These are phyloP conservation scores for Helichrysum umbraculigerum DNA, from an alignment of 129 eudicot genomes.

Conservation along the genomic window DNA sequence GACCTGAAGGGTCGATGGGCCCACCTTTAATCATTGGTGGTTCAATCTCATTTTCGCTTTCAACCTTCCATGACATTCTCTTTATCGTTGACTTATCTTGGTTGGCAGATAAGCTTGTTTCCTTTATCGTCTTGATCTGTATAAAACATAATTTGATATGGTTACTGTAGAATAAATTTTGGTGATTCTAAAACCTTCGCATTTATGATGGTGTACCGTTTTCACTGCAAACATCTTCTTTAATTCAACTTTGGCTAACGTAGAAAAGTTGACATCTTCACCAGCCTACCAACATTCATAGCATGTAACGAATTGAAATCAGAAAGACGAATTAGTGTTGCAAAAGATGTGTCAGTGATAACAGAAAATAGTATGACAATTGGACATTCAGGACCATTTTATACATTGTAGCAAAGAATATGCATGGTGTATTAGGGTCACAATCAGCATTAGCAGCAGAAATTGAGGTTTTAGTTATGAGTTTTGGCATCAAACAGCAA, in stretches of 20 bases:
- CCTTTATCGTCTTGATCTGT: conserved; percentile 61
- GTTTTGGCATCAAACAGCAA: conserved; percentile 5
- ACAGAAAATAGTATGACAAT: not conserved
- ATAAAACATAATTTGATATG: conserved; percentile 15
- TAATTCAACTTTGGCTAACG: conserved; percentile 68
- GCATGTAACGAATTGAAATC: conserved; percentile 17
- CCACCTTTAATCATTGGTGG: conserved; percentile 54
- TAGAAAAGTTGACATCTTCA: conserved; percentile 66
- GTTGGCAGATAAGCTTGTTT: conserved; percentile 93
- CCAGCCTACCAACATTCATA: conserved; percentile 60
- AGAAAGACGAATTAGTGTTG: not conserved
- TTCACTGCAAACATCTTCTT: conserved; percentile 68
- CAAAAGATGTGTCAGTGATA: not conserved
- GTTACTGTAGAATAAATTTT: not conserved
- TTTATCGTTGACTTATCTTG: conserved; percentile 71
- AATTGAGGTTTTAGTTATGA: not conserved
- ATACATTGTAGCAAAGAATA: not conserved
- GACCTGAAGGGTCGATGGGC: conserved; percentile 50
- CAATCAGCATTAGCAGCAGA: not conserved
- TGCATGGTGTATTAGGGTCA: not conserved
- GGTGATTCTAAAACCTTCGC: not conserved
- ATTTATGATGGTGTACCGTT: conserved; percentile 36
- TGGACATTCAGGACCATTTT: not conserved
- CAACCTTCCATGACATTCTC: conserved; percentile 62
- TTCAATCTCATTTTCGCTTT: conserved; percentile 39